These are phyloP conservation scores for Tulasnella sp. DNA, from an alignment of 768 basidiomycete genomes.

Conservation along the genomic window DNA sequence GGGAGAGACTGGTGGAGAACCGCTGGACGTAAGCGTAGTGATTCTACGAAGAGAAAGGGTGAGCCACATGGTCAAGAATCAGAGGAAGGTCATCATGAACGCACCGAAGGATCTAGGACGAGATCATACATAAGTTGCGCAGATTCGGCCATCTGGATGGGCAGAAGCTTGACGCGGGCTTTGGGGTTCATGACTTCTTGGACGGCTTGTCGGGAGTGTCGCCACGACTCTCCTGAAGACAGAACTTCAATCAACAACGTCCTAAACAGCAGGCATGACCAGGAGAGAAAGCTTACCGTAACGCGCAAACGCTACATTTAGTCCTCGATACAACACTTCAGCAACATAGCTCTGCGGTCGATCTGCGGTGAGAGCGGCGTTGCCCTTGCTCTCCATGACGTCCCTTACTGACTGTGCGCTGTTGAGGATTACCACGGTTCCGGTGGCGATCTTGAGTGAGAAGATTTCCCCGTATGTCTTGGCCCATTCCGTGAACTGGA, in stretches of 20 bases:
- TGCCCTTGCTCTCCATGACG: conserved; percentile 24
- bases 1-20: conserved; percentile 4
- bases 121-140: conserved; percentile 26
- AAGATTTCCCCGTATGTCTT: conserved; percentile 22
- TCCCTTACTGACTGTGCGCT: conserved; percentile 22
- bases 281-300: conserved; percentile 20
- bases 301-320: conserved; percentile 22
- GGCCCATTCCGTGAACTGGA: conserved; percentile 25
- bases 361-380: background rate
- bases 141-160: conserved; percentile 26
- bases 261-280: too few relatives aligned
- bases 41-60: background rate
- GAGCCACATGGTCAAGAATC: background rate
- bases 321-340: conserved; percentile 20
- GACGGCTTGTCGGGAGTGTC: conserved; percentile 13
- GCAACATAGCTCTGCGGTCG: conserved; percentile 18
- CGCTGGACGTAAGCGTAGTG: conserved; percentile 7
- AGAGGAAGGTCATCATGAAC: background rate
- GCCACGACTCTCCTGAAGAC: conserved; percentile 15
- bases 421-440: conserved; percentile 23
- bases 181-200: conserved; percentile 19
- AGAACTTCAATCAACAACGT: background rate
- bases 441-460: conserved; percentile 22
- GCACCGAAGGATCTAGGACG: conserved; percentile 23
- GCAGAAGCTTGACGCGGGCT: conserved; percentile 20